phyloP scores from a whole-genome alignment of 148 eudicot genomes.

The Fagopyrum homotropicum region DNA sequence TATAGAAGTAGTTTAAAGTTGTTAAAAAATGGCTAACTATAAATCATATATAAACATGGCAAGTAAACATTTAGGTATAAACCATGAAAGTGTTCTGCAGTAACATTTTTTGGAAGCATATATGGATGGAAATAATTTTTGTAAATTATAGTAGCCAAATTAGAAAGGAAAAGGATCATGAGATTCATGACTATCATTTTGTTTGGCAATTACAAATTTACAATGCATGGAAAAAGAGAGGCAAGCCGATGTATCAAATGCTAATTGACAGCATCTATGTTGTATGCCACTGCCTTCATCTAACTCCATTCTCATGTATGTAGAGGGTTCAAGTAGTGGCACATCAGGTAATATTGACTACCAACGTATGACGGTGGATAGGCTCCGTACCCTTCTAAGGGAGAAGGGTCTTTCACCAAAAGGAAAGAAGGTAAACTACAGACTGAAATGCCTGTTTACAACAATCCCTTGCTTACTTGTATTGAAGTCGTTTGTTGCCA shows the following conservation, averaged over 20 bases:
- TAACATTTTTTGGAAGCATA: background rate
- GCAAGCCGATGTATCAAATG: background rate
- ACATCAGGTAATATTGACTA: conserved; percentile 27
- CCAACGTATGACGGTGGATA: conserved; percentile 70
- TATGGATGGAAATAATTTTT: background rate
- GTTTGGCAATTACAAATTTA: no score
- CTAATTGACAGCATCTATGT: background rate
- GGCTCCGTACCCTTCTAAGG: conserved; percentile 64
- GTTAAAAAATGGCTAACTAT: no score
- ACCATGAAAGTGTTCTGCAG: no score
- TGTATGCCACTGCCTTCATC: background rate
- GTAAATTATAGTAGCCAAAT: no score
- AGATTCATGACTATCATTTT: no score
- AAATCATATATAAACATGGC: no score
- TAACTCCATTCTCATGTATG: conserved; percentile 17
- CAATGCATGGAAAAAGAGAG: background rate
- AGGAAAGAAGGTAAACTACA: conserved; percentile 58
- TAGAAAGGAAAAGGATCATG: no score
- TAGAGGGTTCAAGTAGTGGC: conserved; percentile 48
- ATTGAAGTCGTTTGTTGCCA: background rate
- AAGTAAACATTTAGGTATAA: no score
- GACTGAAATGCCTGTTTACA: background rate
- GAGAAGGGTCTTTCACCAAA: conserved; percentile 68
- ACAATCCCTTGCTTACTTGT: background rate
- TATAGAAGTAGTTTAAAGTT: no score